phyloP scores from a whole-genome alignment of 108 stramenopile genomes.

The Pseudonitzschia pungens region DNA sequence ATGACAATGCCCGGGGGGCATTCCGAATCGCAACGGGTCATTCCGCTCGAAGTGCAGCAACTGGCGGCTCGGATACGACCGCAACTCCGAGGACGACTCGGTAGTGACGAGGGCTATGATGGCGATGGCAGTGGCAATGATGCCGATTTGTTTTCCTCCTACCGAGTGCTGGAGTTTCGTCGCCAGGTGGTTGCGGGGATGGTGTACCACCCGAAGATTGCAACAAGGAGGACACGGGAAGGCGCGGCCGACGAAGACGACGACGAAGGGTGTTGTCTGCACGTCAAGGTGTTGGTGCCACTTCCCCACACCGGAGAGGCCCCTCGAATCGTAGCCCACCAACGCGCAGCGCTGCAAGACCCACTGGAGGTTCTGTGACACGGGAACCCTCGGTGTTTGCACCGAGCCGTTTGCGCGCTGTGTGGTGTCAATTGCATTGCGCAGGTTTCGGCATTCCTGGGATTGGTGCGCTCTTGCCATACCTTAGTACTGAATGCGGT shows the following conservation, averaged over 20 bases:
- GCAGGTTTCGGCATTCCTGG: too few relatives aligned
- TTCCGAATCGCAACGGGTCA: background rate
- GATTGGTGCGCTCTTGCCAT: too few relatives aligned
- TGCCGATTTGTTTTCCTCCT: background rate
- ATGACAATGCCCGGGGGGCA: slow-evolving; percentile 1
- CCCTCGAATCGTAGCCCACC: background rate
- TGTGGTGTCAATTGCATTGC: too few relatives aligned
- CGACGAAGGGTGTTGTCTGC: background rate
- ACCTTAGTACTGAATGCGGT: too few relatives aligned
- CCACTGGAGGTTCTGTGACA: slow-evolving; percentile 1
- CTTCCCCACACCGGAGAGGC: slow-evolving; percentile 1
- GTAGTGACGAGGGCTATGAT: background rate
- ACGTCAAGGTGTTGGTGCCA: slow-evolving; percentile 4
- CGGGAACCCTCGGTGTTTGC: too few relatives aligned
- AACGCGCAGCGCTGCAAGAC: background rate
- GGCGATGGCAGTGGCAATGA: too few relatives aligned
- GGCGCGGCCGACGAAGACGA: background rate
- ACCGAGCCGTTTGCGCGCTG: too few relatives aligned
- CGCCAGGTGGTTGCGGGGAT: slow-evolving; percentile 13
- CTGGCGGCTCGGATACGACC: background rate
- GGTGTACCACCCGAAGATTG: slow-evolving; percentile 13
- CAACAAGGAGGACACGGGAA: too few relatives aligned
- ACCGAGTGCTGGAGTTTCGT: background rate
- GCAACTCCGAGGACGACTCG: background rate
- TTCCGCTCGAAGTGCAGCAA: background rate